phyloP scores from a whole-genome alignment of 2,329 filamentous ascomycete species.

The Alternaria infectoria region DNA sequence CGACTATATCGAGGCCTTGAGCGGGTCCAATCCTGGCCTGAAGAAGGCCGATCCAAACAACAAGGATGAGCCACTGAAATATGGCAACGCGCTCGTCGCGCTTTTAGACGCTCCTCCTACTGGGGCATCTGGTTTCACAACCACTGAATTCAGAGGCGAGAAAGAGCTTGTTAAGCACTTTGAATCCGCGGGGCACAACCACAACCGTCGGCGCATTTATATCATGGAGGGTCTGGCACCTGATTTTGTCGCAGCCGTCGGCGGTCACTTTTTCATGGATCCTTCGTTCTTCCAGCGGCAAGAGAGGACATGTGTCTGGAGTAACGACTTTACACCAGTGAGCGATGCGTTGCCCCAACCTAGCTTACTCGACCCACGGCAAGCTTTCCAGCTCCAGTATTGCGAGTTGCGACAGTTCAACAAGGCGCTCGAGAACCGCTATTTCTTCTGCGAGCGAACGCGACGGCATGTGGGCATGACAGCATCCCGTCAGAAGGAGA shows the following conservation, averaged over 20 bases:
- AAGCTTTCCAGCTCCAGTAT: conserved; percentile 41
- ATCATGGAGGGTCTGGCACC: conserved; percentile 42
- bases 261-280: conserved; percentile 44
- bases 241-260: conserved; percentile 37
- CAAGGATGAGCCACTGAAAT: conserved; percentile 18
- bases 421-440: conserved; percentile 28
- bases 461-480: conserved; percentile 44
- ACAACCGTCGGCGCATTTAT: conserved; percentile 34
- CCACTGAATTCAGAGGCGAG: conserved; percentile 19
- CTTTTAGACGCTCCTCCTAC: conserved; percentile 29
- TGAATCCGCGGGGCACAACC: conserved; percentile 2
- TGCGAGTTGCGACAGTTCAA: conserved; percentile 43
- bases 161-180: conserved; percentile 29
- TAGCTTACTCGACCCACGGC: conserved; percentile 32
- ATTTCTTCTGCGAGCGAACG: conserved; percentile 38
- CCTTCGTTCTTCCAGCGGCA: conserved; percentile 42
- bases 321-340: conserved; percentile 43
- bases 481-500: conserved; percentile 27
- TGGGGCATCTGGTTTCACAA: conserved; percentile 20
- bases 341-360: conserved; percentile 44
- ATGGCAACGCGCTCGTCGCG: conserved; percentile 31
- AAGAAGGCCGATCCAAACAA: conserved; percentile 41
- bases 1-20: conserved; percentile 37
- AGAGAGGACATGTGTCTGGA: conserved; percentile 45
- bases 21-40: conserved; percentile 37